Evolutionary conservation across 352 stramenopile genomes (phyloP), one percentile per base, ranked within the genome.

Genomic region (Globisporangium megalacanthum): DNA sequence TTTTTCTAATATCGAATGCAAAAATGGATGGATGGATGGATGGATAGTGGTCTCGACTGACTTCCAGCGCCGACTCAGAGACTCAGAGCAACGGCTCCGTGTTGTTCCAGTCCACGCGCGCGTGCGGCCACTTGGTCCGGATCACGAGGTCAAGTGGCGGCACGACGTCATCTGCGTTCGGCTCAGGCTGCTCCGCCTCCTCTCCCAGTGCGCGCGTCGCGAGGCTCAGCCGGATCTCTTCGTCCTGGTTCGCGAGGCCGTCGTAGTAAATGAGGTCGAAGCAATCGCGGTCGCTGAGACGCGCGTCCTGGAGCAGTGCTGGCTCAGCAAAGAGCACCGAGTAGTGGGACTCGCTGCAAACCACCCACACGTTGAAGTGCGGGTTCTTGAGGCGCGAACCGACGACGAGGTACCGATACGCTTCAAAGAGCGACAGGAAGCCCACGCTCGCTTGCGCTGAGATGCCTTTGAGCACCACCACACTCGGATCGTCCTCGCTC

Each of bases 261-360:
- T 97, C 90, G 58, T 83, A 97, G 63, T 97, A 97, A 45, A 86
- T 88, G 47, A 97, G 62, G 37, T 97, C 86, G 50, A 97, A 48
- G 13, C 35, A 58, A 1, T 49, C 35, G 46, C 54, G 65, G 3
- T 72, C 61, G 49, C 74, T 70, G 1, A 85, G 54, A 10, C 39
- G 33, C 4, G 48, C 14, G n/a, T 72, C 55, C 14, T 39, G 53
- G 42, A 84, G 48, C 19, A 62, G 49, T 46, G 44, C 54, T 4
- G 66, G 65, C 17, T 79, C 63, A 0, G 70, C 68, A 50, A 97
- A 96, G 17, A 97, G 60, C 39, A 96, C 85, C 25, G 89, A 95
- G 73, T 97, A 97, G 69, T 97, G 91, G 35, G 86, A 96, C 68
- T 97, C 88, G 47, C 85, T 96, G 66, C 90, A 97, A 29, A 97